Conservation (phyloP, 192 early-diverging fungal species). For the Coemansia sp. region DNA sequence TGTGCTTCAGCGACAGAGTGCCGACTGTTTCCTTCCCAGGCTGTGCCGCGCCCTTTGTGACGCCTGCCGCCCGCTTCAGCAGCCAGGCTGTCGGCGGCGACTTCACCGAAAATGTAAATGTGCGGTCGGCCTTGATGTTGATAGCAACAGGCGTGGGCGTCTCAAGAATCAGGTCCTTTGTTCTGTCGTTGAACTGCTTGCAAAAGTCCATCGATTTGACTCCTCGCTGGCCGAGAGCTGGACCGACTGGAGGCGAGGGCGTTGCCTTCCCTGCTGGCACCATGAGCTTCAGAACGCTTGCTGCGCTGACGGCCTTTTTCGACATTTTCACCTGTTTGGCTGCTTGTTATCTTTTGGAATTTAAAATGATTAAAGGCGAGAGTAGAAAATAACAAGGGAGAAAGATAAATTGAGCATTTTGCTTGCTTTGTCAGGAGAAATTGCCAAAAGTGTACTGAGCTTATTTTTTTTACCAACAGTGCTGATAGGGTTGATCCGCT, state of each 20-base stretch:
- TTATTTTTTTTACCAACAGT: too few species aligned
- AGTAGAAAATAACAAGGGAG: too few species aligned
- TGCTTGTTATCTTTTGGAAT: background rate
- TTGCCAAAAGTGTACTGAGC: too few species aligned
- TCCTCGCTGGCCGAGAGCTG: slow-evolving; percentile 93
- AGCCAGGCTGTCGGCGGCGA: slow-evolving; percentile 88
- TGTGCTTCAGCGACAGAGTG: slow-evolving; percentile 85
- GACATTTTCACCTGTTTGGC: slow-evolving; percentile 31
- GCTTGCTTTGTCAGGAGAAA: too few species aligned
- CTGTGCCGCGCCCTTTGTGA: slow-evolving; percentile 82
- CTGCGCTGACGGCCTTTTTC: slow-evolving; percentile 47
- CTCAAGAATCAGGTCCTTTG: slow-evolving; percentile 76
- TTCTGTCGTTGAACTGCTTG: slow-evolving; percentile 96
- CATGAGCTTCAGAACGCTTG: slow-evolving; percentile 67
- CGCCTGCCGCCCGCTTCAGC: slow-evolving; percentile 81
- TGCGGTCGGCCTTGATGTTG: slow-evolving; percentile 86
- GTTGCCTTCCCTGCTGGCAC: slow-evolving; percentile 93
- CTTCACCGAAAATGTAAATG: slow-evolving; percentile 87
- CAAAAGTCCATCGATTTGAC: slow-evolving; percentile 99
- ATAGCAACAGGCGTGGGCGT: slow-evolving; percentile 86
- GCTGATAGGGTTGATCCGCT: too few species aligned
- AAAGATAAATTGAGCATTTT: too few species aligned
- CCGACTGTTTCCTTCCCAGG: slow-evolving; percentile 78
- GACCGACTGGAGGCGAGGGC: slow-evolving; percentile 91
- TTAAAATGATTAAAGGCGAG: too few species aligned